Evolutionary conservation across 2,329 filamentous ascomycete species (phyloP).

Genomic region (Colletotrichum falcatum): DNA sequence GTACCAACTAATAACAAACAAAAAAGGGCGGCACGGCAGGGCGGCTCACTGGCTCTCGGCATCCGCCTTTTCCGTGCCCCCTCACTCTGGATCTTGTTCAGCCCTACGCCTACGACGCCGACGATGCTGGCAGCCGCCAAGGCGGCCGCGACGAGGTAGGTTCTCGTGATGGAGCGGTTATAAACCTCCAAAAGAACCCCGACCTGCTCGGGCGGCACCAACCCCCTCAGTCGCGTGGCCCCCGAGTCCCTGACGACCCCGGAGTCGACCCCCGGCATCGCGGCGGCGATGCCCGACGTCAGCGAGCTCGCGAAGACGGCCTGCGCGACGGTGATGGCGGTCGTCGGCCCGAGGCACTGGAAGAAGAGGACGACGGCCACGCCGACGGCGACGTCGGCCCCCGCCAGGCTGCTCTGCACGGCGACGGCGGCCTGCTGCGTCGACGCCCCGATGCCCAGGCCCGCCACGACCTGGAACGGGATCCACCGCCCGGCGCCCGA

Average conservation of each 20-base stretch:
- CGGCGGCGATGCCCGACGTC: background rate
- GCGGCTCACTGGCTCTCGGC: background rate
- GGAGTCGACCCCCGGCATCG: background rate
- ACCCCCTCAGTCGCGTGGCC: background rate
- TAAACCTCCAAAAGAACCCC: background rate
- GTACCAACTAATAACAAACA: too few species aligned
- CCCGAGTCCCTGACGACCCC: background rate
- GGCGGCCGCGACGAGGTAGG: slow-evolving; percentile 22
- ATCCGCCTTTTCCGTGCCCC: background rate
- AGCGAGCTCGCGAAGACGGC: slow-evolving; percentile 16
- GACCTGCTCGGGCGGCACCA: slow-evolving; percentile 2
- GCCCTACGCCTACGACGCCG: slow-evolving; percentile 24
- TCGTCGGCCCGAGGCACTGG: slow-evolving; percentile 28
- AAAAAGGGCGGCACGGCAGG: too few species aligned
- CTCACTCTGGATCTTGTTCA: slow-evolving; percentile 15
- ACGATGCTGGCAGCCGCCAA: slow-evolving; percentile 27
- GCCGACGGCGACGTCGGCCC: slow-evolving; percentile 18
- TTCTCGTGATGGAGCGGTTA: slow-evolving; percentile 26
- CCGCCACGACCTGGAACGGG: slow-evolving; percentile 39
- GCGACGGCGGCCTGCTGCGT: slow-evolving; percentile 35
- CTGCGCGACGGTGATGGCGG: slow-evolving; percentile 20
- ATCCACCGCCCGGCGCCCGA: slow-evolving; percentile 51
- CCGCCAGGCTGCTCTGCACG: slow-evolving; percentile 7
- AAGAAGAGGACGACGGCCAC: slow-evolving; percentile 25
- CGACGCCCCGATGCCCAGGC: slow-evolving; percentile 21